These are phyloP conservation scores for Penicillium freii DNA, from an alignment of 2,329 filamentous ascomycete genomes.

Conservation along the genomic window DNA sequence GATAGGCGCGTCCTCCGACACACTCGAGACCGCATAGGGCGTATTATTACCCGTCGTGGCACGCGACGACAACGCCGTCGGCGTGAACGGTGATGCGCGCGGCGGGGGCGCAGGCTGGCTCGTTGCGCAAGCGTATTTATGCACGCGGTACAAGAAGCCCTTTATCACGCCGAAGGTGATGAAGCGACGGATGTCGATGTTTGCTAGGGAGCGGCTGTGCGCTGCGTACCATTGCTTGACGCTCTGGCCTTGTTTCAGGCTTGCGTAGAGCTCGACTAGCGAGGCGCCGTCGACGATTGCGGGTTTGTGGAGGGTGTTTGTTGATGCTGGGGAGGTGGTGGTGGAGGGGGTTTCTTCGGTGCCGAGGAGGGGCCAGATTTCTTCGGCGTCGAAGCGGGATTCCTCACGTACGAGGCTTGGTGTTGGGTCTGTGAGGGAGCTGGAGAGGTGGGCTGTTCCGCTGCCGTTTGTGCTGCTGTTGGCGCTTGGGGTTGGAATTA, in stretches of 20 bases:
- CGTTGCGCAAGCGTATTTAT: slow-evolving; percentile 74
- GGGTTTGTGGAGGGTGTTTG: slow-evolving; percentile 7
- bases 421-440: slow-evolving; percentile 23
- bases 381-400: slow-evolving; percentile 32
- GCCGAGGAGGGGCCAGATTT: slow-evolving; percentile 46
- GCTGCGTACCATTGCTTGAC: slow-evolving; percentile 82
- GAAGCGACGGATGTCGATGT: slow-evolving; percentile 83
- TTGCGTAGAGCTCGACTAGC: slow-evolving; percentile 79
- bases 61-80: slow-evolving; percentile 31
- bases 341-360: slow-evolving; percentile 17
- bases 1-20: slow-evolving; percentile 21
- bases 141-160: slow-evolving; percentile 85
- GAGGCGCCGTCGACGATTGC: slow-evolving; percentile 43
- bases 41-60: slow-evolving; percentile 34
- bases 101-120: slow-evolving; percentile 30
- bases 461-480: slow-evolving; percentile 16
- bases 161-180: slow-evolving; percentile 97
- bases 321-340: slow-evolving; percentile 11
- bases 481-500: slow-evolving; percentile 12
- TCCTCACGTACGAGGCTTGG: slow-evolving; percentile 21
- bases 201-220: slow-evolving; percentile 68
- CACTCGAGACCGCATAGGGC: slow-evolving; percentile 28
- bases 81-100: slow-evolving; percentile 24
- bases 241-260: slow-evolving; percentile 78
- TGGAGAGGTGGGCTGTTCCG: slow-evolving; percentile 14